These are phyloP conservation scores for Oryza rufipogon DNA, from an alignment of 176 grass and related monocot species.

Conservation along the genomic window DNA sequence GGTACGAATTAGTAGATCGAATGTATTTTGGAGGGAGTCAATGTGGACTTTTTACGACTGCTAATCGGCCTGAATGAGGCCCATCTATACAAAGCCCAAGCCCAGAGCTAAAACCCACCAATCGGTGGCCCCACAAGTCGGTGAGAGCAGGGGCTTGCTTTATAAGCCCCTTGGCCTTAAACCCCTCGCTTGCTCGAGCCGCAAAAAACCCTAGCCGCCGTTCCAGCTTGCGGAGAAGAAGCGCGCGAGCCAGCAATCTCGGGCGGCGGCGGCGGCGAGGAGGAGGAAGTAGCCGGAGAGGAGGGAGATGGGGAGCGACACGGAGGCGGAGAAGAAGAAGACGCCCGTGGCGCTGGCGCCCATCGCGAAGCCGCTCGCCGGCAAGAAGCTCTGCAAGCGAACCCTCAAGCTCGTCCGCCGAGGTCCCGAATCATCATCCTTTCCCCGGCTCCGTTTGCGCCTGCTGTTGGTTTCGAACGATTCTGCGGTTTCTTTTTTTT, in stretches of 20 bases:
- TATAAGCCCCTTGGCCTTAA: not conserved
- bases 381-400: slow-evolving; percentile 81
- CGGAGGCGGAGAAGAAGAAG: slow-evolving; percentile 55
- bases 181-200: not conserved
- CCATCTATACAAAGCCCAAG: not conserved
- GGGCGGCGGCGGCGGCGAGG: not conserved
- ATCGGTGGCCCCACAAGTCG: not conserved
- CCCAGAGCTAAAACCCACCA: no score
- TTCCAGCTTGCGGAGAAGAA: slow-evolving; percentile 29
- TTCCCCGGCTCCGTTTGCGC: not conserved
- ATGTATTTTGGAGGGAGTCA: rapidly evolving
- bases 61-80: not conserved
- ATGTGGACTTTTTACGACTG: no score
- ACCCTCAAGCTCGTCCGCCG: slow-evolving; percentile 88
- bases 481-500: not conserved
- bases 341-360: slow-evolving; percentile 47
- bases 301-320: slow-evolving; percentile 53
- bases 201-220: slow-evolving; percentile 53
- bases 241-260: slow-evolving; percentile 3
- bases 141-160: not conserved
- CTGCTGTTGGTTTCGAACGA: not conserved
- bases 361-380: slow-evolving; percentile 88
- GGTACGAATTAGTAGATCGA: no score
- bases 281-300: slow-evolving; percentile 47
- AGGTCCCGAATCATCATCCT: not conserved